Conservation (phyloP, 805 yeast species). For the Ogataea nakhonphanomensis region DNA sequence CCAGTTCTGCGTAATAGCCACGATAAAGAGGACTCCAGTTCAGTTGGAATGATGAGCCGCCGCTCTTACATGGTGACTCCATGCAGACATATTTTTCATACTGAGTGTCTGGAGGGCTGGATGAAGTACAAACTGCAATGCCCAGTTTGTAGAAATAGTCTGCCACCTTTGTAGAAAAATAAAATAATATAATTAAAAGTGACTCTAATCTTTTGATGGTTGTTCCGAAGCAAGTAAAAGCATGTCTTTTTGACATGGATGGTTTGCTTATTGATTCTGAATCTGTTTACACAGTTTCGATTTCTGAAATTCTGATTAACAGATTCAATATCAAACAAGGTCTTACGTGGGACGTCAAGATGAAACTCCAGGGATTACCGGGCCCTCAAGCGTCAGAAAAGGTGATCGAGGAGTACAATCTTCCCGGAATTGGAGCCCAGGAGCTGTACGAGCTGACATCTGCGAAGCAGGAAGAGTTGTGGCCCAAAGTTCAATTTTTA, state of each 20-base stretch:
- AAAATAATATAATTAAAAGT: slow-evolving; percentile 6
- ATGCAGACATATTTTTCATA: slow-evolving; percentile 85
- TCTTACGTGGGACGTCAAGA: slow-evolving; percentile 86
- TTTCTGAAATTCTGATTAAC: slow-evolving; percentile 59
- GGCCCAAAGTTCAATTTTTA: slow-evolving; percentile 64
- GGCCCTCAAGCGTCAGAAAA: slow-evolving; percentile 69
- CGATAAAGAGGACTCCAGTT: slow-evolving; percentile 14
- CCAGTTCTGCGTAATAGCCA: slow-evolving; percentile 37
- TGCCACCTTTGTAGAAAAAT: slow-evolving; percentile 66
- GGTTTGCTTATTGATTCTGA: slow-evolving; percentile 92
- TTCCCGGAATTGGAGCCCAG: slow-evolving; percentile 61
- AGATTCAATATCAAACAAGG: slow-evolving; percentile 60
- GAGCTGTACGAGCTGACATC: slow-evolving; percentile 54
- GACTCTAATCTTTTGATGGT: slow-evolving; percentile 2
- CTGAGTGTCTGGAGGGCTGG: slow-evolving; percentile 88
- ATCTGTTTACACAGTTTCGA: slow-evolving; percentile 79
- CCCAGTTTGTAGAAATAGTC: slow-evolving; percentile 82
- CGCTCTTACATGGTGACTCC: slow-evolving; percentile 81
- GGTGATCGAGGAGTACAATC: slow-evolving; percentile 63
- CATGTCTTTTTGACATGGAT: slow-evolving; percentile 72
- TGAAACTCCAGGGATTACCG: slow-evolving; percentile 86
- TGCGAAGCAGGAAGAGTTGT: slow-evolving; percentile 49
- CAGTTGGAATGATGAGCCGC: slow-evolving; percentile 28
- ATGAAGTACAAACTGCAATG: slow-evolving; percentile 91
- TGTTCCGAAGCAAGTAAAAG: slow-evolving; percentile 19